A percentile compares a stretch with the other conserved stretches of the same genome.
These are phyloP conservation scores for Dacryopinax spathularia DNA, from an alignment of 768 basidiomycete genomes.

Conservation along the genomic window DNA sequence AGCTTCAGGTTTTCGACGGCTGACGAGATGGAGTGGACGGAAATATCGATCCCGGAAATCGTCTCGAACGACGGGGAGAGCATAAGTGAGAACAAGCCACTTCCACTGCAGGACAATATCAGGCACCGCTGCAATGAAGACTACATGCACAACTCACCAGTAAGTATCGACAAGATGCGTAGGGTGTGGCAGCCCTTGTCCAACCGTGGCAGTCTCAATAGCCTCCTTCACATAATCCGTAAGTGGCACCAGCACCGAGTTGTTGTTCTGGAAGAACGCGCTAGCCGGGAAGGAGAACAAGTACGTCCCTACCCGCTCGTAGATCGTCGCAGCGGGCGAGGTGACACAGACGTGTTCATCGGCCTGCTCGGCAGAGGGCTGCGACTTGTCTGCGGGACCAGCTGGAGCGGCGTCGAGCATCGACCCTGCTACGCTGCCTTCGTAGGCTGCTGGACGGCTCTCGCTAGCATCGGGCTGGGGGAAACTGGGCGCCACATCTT, in stretches of 20 bases:
- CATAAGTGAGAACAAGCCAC: conserved; percentile 73
- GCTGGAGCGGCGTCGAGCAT: conserved; percentile 29
- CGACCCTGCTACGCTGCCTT: conserved; percentile 13
- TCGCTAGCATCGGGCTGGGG: too few species aligned
- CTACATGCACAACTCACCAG: conserved; percentile 33
- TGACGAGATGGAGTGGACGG: conserved; percentile 49
- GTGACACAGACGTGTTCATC: conserved; percentile 63
- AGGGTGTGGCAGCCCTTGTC: conserved; percentile 15
- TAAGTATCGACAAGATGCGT: conserved; percentile 93
- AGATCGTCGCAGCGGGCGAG: conserved; percentile 62
- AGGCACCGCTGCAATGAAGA: conserved; percentile 14
- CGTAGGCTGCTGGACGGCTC: too few species aligned
- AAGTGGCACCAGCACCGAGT: conserved; percentile 71
- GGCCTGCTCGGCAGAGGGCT: too few species aligned
- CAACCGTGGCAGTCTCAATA: conserved; percentile 32
- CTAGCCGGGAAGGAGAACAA: conserved; percentile 75
- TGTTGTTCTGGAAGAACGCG: conserved; percentile 99
- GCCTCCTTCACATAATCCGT: conserved; percentile 70
- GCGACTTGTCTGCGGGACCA: conserved; percentile 7
- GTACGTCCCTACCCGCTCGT: conserved; percentile 68
- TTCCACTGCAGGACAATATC: conserved; percentile 31
- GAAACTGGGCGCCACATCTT: too few species aligned
- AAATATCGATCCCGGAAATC: conserved; percentile 84
- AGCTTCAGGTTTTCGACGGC: conserved; percentile 53
- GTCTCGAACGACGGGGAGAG: conserved; percentile 58